A percentile compares a stretch with the other conserved stretches of the same genome.
Evolutionary conservation across 2,329 filamentous ascomycete genomes (phyloP).

Genomic region (Cercospora sp.): DNA sequence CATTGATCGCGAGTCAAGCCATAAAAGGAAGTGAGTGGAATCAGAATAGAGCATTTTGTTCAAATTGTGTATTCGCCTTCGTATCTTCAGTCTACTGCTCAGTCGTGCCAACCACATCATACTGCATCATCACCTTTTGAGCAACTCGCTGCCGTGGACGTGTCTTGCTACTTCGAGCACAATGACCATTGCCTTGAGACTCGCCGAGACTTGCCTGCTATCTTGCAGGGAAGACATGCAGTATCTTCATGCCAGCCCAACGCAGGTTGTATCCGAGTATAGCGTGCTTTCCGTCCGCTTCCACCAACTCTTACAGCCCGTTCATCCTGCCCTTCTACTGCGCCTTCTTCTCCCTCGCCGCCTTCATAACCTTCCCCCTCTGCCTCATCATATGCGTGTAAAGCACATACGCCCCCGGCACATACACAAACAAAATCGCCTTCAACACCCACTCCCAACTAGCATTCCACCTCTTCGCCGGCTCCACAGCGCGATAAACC

Average conservation of each 20-base stretch:
- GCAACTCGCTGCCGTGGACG: not conserved
- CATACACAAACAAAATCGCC: conserved; percentile 69
- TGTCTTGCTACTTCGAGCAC: not conserved
- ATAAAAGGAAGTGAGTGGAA: not conserved
- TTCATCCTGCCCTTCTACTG: conserved; percentile 4
- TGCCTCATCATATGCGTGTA: conserved; percentile 96
- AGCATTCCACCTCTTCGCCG: conserved; percentile 54
- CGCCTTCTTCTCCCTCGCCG: conserved; percentile 52
- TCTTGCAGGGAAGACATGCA: not conserved
- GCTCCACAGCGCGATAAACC: conserved; percentile 66
- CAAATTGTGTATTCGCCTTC: not conserved
- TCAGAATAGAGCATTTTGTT: not conserved
- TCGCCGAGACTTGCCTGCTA: not conserved
- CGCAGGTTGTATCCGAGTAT: not conserved
- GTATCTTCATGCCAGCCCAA: not conserved
- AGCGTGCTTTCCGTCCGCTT: not conserved
- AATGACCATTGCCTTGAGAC: not conserved
- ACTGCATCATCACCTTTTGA: not conserved
- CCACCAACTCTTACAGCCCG: not conserved
- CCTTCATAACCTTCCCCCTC: conserved; percentile 72
- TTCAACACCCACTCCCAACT: conserved; percentile 62
- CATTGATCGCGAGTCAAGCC: not conserved
- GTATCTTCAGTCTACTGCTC: not conserved
- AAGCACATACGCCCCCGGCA: conserved; percentile 81
- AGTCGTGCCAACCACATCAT: not conserved